A percentile compares a stretch with the other conserved stretches of the same genome.
phyloP scores from a whole-genome alignment of 2,329 filamentous ascomycete species.

The Microcyclosporella mali region DNA sequence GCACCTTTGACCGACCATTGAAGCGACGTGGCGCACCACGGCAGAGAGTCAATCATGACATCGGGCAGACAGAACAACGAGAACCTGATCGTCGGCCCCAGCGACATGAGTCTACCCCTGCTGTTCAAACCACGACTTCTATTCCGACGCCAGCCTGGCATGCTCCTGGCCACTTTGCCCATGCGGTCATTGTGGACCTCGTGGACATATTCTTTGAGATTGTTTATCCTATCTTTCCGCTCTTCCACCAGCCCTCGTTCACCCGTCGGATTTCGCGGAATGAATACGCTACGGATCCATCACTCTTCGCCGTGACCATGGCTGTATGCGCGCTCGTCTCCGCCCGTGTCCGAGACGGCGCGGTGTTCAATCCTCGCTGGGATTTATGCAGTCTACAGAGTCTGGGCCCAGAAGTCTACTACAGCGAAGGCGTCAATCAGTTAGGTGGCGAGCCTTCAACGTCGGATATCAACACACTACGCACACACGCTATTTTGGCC shows the following conservation, averaged over 20 bases:
- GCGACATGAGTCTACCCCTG: slow-evolving; percentile 15
- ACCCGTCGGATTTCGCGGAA: slow-evolving; percentile 34
- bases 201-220: slow-evolving; percentile 46
- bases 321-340: slow-evolving; percentile 44
- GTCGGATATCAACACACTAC: slow-evolving; percentile 32
- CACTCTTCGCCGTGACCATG: slow-evolving; percentile 44
- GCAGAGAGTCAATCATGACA: slow-evolving; percentile 22
- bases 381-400: slow-evolving; percentile 22
- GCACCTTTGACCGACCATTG: slow-evolving; percentile 38
- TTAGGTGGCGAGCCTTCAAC: slow-evolving; percentile 1
- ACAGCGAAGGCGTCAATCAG: slow-evolving; percentile 32
- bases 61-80: background rate
- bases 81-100: background rate
- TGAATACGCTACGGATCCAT: slow-evolving; percentile 36
- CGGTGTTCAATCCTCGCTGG: slow-evolving; percentile 33
- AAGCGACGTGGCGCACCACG: slow-evolving; percentile 5
- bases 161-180: slow-evolving; percentile 21
- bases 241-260: slow-evolving; percentile 43
- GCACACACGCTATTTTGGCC: slow-evolving; percentile 41
- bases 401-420: slow-evolving; percentile 36
- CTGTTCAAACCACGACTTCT: slow-evolving; percentile 16
- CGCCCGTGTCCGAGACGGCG: slow-evolving; percentile 42
- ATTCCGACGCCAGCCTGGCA: slow-evolving; percentile 9
- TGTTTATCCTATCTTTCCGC: slow-evolving; percentile 47
- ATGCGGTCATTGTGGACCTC: slow-evolving; percentile 37